These are phyloP conservation scores for Nemania serpens DNA, from an alignment of 2,329 filamentous ascomycete genomes.

Conservation along the genomic window DNA sequence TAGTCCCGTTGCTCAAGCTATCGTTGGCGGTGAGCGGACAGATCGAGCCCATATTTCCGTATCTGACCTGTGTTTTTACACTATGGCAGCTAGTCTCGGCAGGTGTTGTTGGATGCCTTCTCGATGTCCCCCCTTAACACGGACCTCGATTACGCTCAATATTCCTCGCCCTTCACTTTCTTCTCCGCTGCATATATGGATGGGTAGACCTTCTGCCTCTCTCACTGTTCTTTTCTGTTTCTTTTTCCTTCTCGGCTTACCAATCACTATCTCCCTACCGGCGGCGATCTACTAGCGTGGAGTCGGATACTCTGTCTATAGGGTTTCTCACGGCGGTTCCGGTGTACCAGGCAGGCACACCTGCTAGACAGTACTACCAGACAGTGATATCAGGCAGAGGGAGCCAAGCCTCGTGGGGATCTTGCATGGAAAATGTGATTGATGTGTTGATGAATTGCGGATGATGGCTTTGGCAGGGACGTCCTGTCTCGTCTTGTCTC, in stretches of 20 bases:
- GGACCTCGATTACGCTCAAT: too few species aligned
- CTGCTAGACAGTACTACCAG: too few species aligned
- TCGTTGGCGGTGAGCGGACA: slow-evolving; percentile 18
- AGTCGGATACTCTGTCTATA: background rate
- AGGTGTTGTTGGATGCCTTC: too few species aligned
- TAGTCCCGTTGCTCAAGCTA: slow-evolving; percentile 20
- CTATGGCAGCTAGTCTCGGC: background rate
- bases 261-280: too few species aligned
- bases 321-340: background rate
- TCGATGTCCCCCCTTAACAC: too few species aligned
- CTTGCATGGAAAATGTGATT: slow-evolving; percentile 23
- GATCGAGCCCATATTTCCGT: background rate
- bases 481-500: slow-evolving; percentile 16
- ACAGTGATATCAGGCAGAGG: background rate
- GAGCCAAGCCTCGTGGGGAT: slow-evolving; percentile 23
- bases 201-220: background rate
- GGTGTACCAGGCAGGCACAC: background rate
- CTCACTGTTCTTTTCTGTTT: background rate
- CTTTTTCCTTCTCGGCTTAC: too few species aligned
- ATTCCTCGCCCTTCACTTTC: too few species aligned
- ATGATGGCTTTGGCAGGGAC: background rate
- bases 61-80: background rate
- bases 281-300: background rate
- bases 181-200: background rate
- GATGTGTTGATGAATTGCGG: slow-evolving; percentile 10